These are phyloP conservation scores for Lepidopterella palustris DNA, from an alignment of 495 filamentous ascomycete species.

Conservation along the genomic window DNA sequence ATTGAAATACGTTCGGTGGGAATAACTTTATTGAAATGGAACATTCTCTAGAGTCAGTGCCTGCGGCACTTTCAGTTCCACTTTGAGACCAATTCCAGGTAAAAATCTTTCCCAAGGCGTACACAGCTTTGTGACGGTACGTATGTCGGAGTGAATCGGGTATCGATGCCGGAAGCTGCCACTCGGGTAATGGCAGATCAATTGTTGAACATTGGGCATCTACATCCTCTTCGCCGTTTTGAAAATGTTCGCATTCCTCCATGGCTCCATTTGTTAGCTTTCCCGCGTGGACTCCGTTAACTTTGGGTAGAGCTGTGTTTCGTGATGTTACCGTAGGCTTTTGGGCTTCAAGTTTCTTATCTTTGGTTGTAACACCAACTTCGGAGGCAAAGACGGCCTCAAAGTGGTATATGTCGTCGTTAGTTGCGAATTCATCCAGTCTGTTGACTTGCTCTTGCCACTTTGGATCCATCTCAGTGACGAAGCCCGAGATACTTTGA, in stretches of 20 bases:
- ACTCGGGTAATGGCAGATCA: constrained; percentile 5
- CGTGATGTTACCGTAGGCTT: neutral
- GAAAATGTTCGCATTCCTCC: neutral
- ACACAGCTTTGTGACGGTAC: constrained; percentile 42
- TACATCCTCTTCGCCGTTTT: neutral
- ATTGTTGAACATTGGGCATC: neutral
- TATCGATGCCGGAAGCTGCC: constrained; percentile 16
- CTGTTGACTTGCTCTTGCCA: constrained; percentile 11
- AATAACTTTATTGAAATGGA: constrained; percentile 29
- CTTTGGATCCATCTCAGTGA: constrained; percentile 41
- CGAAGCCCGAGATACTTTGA: constrained; percentile 47
- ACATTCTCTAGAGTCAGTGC: constrained; percentile 15
- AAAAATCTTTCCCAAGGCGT: constrained; percentile 53
- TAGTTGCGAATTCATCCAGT: constrained; percentile 43
- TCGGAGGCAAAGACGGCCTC: constrained; percentile 45
- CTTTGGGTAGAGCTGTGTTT: neutral
- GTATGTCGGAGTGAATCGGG: constrained; percentile 17
- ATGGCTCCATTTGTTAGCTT: constrained; percentile 10
- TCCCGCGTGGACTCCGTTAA: neutral
- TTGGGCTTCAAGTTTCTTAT: neutral
- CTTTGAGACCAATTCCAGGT: constrained; percentile 2
- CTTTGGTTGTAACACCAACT: constrained; percentile 18
- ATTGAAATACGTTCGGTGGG: constrained; percentile 35
- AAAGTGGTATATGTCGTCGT: constrained; percentile 45
- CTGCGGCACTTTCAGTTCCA: constrained; percentile 27